phyloP scores from a whole-genome alignment of 2,329 filamentous ascomycete genomes.

The Venturia carpophila region DNA sequence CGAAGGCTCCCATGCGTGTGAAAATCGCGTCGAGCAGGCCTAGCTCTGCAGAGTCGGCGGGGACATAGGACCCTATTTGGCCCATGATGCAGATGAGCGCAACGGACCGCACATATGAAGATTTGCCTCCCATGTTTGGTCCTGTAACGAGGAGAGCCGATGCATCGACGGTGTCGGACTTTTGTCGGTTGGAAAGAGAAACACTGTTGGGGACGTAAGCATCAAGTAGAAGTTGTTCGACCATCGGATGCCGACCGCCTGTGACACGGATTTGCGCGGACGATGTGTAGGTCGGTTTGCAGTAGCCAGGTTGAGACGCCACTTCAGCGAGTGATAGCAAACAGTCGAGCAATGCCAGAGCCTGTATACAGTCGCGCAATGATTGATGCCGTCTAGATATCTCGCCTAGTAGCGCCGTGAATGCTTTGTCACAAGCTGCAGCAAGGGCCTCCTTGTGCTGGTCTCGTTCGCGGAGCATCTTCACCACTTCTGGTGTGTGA shows the following conservation, averaged over 20 bases:
- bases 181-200: neutral
- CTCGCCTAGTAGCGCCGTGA: slow-evolving; percentile 59
- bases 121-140: slow-evolving; percentile 98
- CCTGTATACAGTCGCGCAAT: slow-evolving; percentile 79
- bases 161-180: slow-evolving; percentile 41
- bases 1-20: slow-evolving; percentile 91
- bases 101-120: slow-evolving; percentile 89
- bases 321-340: slow-evolving; percentile 79
- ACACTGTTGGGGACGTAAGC: slow-evolving; percentile 89
- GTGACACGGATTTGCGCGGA: slow-evolving; percentile 61
- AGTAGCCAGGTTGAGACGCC: slow-evolving; percentile 79
- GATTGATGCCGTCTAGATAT: slow-evolving; percentile 81
- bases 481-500: slow-evolving; percentile 84
- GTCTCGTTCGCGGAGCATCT: slow-evolving; percentile 76
- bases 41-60: slow-evolving; percentile 63
- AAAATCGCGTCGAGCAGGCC: slow-evolving; percentile 87
- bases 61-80: slow-evolving; percentile 90
- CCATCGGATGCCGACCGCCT: slow-evolving; percentile 85
- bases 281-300: slow-evolving; percentile 59
- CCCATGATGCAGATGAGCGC: slow-evolving; percentile 90
- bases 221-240: slow-evolving; percentile 79
- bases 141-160: slow-evolving; percentile 85
- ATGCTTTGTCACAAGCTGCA: slow-evolving; percentile 83
- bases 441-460: slow-evolving; percentile 91
- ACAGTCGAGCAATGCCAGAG: slow-evolving; percentile 81